These are phyloP conservation scores for Xylaria sp. DNA, from an alignment of 2,329 filamentous ascomycete species.

Conservation along the genomic window DNA sequence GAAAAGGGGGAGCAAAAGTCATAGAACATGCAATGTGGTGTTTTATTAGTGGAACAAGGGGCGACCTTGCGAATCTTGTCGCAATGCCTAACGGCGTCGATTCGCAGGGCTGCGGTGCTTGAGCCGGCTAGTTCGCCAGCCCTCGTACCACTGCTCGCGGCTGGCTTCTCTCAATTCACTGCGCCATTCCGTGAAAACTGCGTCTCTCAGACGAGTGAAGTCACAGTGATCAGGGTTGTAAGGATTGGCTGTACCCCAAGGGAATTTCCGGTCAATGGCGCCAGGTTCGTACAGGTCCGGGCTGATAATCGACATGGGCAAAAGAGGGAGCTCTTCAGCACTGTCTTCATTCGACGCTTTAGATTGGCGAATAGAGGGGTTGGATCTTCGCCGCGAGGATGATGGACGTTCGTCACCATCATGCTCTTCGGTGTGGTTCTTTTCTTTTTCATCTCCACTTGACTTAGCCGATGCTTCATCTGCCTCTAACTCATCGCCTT, in stretches of 20 bases:
- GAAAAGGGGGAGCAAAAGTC: conserved; percentile 20
- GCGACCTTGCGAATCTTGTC: conserved; percentile 28
- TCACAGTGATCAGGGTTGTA: conserved; percentile 93
- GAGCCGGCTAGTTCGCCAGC: conserved; percentile 80
- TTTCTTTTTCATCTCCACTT: conserved; percentile 39
- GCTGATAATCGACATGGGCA: conserved; percentile 92
- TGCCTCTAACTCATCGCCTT: conserved; percentile 54
- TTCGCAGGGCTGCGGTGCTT: conserved; percentile 55
- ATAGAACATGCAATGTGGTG: conserved; percentile 32
- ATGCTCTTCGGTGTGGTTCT: conserved; percentile 37
- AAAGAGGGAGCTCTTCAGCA: conserved; percentile 66
- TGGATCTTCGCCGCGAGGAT: conserved; percentile 53
- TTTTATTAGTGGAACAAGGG: conserved; percentile 27
- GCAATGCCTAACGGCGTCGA: conserved; percentile 45
- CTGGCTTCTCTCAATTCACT: conserved; percentile 88
- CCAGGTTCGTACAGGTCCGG: conserved; percentile 87
- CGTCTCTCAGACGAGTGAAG: conserved; percentile 87
- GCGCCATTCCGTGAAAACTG: conserved; percentile 93
- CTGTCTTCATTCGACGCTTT: conserved; percentile 51
- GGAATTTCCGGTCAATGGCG: conserved; percentile 83
- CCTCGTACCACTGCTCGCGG: conserved; percentile 92
- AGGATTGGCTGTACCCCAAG: conserved; percentile 96
- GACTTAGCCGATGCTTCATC: conserved; percentile 36
- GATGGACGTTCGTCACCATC: conserved; percentile 46
- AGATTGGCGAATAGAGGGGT: conserved; percentile 51